These are phyloP conservation scores for Sporisorium sorghi DNA, from an alignment of 1,284 basidiomycete species.

Conservation along the genomic window DNA sequence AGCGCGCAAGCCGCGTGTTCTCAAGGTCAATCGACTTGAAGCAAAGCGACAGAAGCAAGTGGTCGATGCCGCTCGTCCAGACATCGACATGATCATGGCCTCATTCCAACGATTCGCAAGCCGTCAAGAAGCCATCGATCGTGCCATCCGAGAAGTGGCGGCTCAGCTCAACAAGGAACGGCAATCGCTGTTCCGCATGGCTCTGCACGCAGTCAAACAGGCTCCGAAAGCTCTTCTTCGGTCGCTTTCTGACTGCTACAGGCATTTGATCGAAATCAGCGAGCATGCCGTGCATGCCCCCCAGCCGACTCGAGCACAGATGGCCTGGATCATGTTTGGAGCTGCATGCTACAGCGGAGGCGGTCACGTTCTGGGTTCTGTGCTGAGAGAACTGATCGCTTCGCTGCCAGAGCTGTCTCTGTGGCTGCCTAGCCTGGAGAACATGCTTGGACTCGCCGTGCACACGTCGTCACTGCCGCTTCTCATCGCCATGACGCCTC, in stretches of 20 bases:
- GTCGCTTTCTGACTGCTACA: not conserved
- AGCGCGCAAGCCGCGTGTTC: not conserved
- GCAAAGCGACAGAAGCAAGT: not conserved
- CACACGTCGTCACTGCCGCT: constrained; percentile 33
- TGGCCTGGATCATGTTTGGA: not conserved
- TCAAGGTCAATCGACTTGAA: not conserved
- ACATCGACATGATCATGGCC: not conserved
- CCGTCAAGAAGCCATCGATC: constrained; percentile 5
- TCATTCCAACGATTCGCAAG: not conserved
- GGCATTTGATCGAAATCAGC: constrained; percentile 1
- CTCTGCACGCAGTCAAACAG: not conserved
- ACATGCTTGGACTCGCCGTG: constrained; percentile 2
- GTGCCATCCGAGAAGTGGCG: not conserved
- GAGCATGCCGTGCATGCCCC: not conserved
- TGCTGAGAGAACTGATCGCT: not conserved
- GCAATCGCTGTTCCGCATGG: not conserved
- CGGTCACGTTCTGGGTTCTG: not conserved
- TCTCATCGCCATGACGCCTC: constrained; percentile 16
- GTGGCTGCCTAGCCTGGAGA: not conserved
- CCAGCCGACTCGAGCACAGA: not conserved
- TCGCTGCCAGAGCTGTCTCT: not conserved
- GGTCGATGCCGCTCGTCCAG: not conserved
- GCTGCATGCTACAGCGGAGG: constrained; percentile 2
- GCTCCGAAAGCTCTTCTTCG: not conserved
- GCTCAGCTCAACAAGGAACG: not conserved